Evolutionary conservation across 1,284 basidiomycete genomes (phyloP).

Genomic region (Ustanciosporium gigantosporum): DNA sequence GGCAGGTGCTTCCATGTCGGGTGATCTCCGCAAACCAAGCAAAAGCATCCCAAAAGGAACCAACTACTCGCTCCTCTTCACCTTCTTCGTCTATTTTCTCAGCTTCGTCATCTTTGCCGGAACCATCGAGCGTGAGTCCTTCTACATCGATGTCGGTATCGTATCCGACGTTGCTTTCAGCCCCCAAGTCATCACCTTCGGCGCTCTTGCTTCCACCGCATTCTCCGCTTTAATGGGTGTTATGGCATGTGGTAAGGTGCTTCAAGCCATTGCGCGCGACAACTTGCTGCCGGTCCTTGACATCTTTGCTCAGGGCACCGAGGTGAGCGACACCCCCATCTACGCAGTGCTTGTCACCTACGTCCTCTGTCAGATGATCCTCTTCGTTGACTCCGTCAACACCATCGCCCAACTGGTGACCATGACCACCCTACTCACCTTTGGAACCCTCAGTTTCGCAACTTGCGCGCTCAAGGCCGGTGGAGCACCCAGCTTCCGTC

Average conservation of each 20-base stretch:
- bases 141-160: slow-evolving; percentile 57
- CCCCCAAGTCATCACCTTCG: slow-evolving; percentile 56
- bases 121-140: slow-evolving; percentile 55
- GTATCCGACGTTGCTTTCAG: slow-evolving; percentile 55
- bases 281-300: slow-evolving; percentile 54
- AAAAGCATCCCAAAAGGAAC: slow-evolving; percentile 61
- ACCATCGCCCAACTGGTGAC: slow-evolving; percentile 59
- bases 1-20: slow-evolving; percentile 59
- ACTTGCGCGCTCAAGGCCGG: slow-evolving; percentile 59
- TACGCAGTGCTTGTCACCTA: slow-evolving; percentile 56
- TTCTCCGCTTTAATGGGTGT: slow-evolving; percentile 60
- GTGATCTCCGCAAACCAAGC: slow-evolving; percentile 59
- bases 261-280: slow-evolving; percentile 59
- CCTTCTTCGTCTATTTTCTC: slow-evolving; percentile 52
- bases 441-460: slow-evolving; percentile 58
- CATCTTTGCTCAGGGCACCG: slow-evolving; percentile 57
- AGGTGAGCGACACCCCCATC: slow-evolving; percentile 54
- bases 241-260: slow-evolving; percentile 58
- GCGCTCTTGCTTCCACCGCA: slow-evolving; percentile 55
- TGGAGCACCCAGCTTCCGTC: slow-evolving; percentile 59
- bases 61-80: slow-evolving; percentile 57
- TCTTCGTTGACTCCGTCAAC: slow-evolving; percentile 59
- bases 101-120: slow-evolving; percentile 55
- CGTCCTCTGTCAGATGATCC: slow-evolving; percentile 51
- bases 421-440: slow-evolving; percentile 59